Base-by-base conservation (phyloP, 768 basidiomycete species). In the Leucocoprinus leucothites region DNA sequence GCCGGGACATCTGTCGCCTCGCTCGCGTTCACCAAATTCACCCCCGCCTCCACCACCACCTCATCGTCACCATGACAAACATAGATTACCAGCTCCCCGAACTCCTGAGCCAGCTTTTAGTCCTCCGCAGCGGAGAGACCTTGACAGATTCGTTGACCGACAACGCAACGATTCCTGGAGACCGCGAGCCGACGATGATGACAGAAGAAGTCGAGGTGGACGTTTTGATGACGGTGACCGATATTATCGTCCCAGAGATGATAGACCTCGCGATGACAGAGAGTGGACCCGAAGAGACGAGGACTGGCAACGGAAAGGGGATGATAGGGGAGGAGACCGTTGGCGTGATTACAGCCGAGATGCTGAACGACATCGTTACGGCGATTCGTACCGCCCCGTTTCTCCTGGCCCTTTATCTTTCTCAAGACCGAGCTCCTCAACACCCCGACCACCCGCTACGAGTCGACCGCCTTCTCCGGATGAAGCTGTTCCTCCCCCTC, bases 61-160 rank as follows among this genome's bases (percentile, higher is more conserved):
- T 6, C 53, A 68, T 40, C 65, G 38, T 6, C 38, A 63, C 53
- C 69, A 70, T 24, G 71, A 67, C 42, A 71, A 67, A 51, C 75
- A 77, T 58, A 64, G 74, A 31, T 68, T 78, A 14, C 69, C 78
- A 9, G 63, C 66, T 34, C 70, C 69, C n/a, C 72, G 74, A 26
- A 69, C 73, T 13, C 71, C 72, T 2, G 63, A 57, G 8, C 51
- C 67, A 0, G 57, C 55, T 46, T 77, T 75, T 58, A 79, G 74
- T 13, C 78, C 80, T 0, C 65, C 68, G 11, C 70, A 69, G 40
- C 68, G 72, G 42, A 67, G 71, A 54, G 67, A 63, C 49, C 56
- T 67, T 13, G 73, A 64, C 43, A 61, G 67, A 53, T 44, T 58
- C 42, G 67, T 72, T 44, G 72, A 75, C 41, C 60, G 64, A 13